phyloP scores from a whole-genome alignment of 441 rosid species.

The Croton setiger region DNA sequence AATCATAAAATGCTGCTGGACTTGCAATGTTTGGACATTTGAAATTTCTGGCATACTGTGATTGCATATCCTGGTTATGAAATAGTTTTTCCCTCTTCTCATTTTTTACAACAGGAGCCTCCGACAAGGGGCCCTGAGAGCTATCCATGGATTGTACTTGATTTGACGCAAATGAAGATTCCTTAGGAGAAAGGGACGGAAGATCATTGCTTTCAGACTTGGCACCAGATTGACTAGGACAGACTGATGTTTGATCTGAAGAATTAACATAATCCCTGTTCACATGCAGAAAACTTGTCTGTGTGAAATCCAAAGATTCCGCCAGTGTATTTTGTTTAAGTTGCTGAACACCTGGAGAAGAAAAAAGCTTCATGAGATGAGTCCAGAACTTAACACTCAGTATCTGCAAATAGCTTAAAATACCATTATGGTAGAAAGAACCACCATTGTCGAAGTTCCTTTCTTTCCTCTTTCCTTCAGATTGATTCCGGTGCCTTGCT shows the following conservation, averaged over 20 bases:
- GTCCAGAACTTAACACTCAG: constrained; percentile 24
- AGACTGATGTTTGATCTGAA: constrained; percentile 47
- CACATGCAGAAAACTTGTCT: constrained; percentile 25
- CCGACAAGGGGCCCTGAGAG: constrained; percentile 32
- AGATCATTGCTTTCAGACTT: constrained; percentile 47
- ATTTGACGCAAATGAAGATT: constrained; percentile 59
- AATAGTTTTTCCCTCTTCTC: constrained; percentile 33
- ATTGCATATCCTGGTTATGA: constrained; percentile 28
- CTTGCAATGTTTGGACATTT: constrained; percentile 32
- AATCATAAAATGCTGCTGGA: constrained; percentile 36
- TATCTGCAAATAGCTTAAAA: constrained; percentile 35
- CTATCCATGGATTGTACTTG: constrained; percentile 48
- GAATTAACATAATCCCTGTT: constrained; percentile 31
- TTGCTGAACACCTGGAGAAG: constrained; percentile 30
- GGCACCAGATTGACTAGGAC: constrained; percentile 43
- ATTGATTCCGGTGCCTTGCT: constrained; percentile 33
- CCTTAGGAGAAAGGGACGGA: constrained; percentile 43
- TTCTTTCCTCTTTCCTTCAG: constrained; percentile 45
- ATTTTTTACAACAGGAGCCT: constrained; percentile 32
- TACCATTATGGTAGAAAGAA: constrained; percentile 34
- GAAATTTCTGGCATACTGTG: constrained; percentile 30
- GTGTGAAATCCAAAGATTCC: constrained; percentile 31
- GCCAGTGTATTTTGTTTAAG: constrained; percentile 23
- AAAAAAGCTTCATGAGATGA: constrained; percentile 27
- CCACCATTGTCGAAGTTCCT: constrained; percentile 37